phyloP scores from a whole-genome alignment of 169 alveolate genomes.

The Plasmodium berghei region DNA sequence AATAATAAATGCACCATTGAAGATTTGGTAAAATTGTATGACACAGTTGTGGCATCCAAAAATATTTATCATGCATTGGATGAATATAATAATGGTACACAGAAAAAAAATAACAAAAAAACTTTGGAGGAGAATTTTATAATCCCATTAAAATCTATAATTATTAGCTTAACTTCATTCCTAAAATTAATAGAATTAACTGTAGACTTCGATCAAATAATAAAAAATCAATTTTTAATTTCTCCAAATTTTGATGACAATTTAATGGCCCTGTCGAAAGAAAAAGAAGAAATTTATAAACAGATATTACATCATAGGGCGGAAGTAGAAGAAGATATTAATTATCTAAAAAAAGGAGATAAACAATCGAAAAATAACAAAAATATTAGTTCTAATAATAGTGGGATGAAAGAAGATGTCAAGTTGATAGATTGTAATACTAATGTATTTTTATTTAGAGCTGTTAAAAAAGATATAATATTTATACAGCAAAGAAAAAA shows the following conservation, averaged over 20 bases:
- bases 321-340: slow-evolving; percentile 86
- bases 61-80: slow-evolving; percentile 71
- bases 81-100: slow-evolving; percentile 32
- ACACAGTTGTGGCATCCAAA: slow-evolving; percentile 64
- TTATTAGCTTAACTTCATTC: slow-evolving; percentile 88
- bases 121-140: slow-evolving; percentile 78
- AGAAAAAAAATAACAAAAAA: slow-evolving; percentile 77
- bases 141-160: slow-evolving; percentile 83
- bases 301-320: slow-evolving; percentile 82
- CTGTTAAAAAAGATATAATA: slow-evolving; percentile 88
- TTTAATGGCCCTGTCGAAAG: slow-evolving; percentile 70
- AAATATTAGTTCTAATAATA: slow-evolving; percentile 19
- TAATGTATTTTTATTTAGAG: slow-evolving; percentile 89
- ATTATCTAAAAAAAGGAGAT: slow-evolving; percentile 84
- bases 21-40: slow-evolving; percentile 79
- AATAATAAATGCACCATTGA: slow-evolving; percentile 66
- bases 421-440: slow-evolving; percentile 87
- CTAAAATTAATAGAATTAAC: slow-evolving; percentile 93
- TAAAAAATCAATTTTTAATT: slow-evolving; percentile 89
- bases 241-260: slow-evolving; percentile 88
- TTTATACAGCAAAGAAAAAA: slow-evolving; percentile 78
- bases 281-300: slow-evolving; percentile 60
- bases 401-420: slow-evolving; percentile 78
- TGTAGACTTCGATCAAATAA: slow-evolving; percentile 93
- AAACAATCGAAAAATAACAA: slow-evolving; percentile 82